Base-by-base conservation (phyloP, 2,329 filamentous ascomycete species). In the Scedosporium dehoogii region DNA sequence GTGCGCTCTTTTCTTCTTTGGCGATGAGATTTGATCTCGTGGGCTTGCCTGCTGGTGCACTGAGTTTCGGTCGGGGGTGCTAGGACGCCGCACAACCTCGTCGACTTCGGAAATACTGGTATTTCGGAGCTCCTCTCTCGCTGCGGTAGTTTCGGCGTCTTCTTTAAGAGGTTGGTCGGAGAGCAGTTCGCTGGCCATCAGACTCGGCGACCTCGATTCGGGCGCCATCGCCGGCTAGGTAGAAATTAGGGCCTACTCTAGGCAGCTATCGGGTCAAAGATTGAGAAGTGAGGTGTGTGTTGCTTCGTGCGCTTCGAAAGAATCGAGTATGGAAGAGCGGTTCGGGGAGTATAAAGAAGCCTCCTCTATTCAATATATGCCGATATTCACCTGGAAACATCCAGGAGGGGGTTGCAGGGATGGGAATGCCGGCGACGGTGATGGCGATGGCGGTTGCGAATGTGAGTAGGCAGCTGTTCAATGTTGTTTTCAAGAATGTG, bases 1-100 rank as follows among this genome's bases (percentile, higher is more conserved):
- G 66, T 83, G 81, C 29, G 78, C 80, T 66, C 85, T 79, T 76
- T 87, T 88, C 78, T 87, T 88, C 76, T 87, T 87, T 33, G 85
- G 85, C 12, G 84, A 87, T 21, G 79, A 75, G 55, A 85, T 69
- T 63, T 79, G 75, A 58, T 85, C 81, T 69, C 75, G 79, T 62
- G 70, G 63, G 48, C 63, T 67, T 78, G 69, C 42, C 44, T 74
- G 72, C 60, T 79, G 73, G 59, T 72, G 71, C 41, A 71, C 69
- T n/a, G 71, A 68, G 61, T 74, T 71, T 57, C 70, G 69, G 44
- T 76, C 73, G 23, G 75, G 75, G 2, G 75, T 73, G 63, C 68
- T 66, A 21, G 70, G 67, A 38, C 69, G 68, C 6, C 66, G 68
- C 65, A 71, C 69, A 59, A 82, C 84, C 16, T 53, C 21, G 16